Conservation (phyloP, 2,329 filamentous ascomycete species). For the Thelonectria discophora region DNA sequence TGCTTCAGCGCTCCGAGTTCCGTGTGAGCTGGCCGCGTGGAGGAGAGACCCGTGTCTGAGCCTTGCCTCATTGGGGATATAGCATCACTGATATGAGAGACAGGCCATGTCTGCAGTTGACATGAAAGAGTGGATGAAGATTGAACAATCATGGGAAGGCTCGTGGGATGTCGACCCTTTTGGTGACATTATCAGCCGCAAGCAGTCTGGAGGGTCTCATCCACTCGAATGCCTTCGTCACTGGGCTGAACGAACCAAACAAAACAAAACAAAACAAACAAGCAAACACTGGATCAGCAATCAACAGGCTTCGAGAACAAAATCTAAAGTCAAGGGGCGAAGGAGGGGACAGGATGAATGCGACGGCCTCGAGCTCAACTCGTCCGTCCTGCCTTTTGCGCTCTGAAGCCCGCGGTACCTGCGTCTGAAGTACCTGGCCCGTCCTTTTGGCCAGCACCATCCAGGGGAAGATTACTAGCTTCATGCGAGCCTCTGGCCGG, state of each 20-base stretch:
- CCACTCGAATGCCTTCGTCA: background rate
- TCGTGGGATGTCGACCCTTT: background rate
- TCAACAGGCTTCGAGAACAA: background rate
- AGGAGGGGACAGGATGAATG: background rate
- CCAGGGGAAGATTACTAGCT: slow-evolving; percentile 24
- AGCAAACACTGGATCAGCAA: background rate
- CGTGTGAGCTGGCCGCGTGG: slow-evolving; percentile 21
- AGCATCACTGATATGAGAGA: slow-evolving; percentile 14
- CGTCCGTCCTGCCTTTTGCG: slow-evolving; percentile 1
- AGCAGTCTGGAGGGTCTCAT: background rate
- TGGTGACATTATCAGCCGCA: background rate
- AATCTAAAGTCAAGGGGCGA: background rate
- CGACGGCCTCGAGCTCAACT: slow-evolving; percentile 4
- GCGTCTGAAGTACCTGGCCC: slow-evolving; percentile 11
- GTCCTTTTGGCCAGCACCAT: background rate
- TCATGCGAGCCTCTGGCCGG: slow-evolving; percentile 14
- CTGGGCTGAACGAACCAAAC: slow-evolving; percentile 1
- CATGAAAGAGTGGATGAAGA: background rate
- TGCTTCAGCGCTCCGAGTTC: slow-evolving; percentile 4
- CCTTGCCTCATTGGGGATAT: slow-evolving; percentile 25
- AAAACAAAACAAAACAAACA: background rate
- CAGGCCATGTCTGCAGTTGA: slow-evolving; percentile 5
- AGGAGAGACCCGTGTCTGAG: slow-evolving; percentile 23
- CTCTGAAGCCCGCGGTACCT: slow-evolving; percentile 17
- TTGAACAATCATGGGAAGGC: background rate